Conservation (phyloP, 176 grass and related monocot species). For the Alopecurus myosuroides region DNA sequence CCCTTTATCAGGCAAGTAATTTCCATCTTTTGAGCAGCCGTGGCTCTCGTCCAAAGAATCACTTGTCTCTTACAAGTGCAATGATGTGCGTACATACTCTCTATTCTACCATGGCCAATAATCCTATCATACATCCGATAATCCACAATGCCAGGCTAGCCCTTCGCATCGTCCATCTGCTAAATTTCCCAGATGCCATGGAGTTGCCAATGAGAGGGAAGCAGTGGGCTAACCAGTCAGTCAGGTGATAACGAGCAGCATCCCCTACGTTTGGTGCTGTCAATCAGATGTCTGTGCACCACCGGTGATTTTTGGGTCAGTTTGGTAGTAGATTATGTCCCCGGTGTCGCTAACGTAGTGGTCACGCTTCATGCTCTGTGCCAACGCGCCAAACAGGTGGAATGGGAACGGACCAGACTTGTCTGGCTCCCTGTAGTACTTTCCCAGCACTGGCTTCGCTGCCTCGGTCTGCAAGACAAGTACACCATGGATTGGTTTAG, state of each 20-base stretch:
- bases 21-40: not conserved
- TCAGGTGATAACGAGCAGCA: not conserved
- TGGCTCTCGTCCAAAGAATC: conserved; percentile 3
- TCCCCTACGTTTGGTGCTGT: not conserved
- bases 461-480: conserved; percentile 46
- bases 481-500: not conserved
- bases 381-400: conserved; percentile 39
- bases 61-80: not conserved
- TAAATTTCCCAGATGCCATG: not conserved
- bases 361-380: conserved; percentile 41
- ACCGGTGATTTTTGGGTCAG: conserved; percentile 4
- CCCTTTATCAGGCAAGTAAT: not conserved
- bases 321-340: conserved; percentile 60
- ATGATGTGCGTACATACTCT: not conserved
- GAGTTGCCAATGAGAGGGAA: not conserved
- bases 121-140: conserved; percentile 4
- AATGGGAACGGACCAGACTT: conserved; percentile 62
- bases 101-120: conserved; percentile 2
- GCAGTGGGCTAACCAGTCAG: not conserved
- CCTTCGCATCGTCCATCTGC: not conserved
- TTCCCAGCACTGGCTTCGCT: conserved; percentile 53
- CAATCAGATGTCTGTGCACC: conserved; percentile 7
- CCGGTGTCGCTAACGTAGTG: conserved; percentile 62
- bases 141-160: not conserved
- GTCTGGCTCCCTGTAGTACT: conserved; percentile 57